Evolutionary conservation across 345 rosid species (phyloP).

Genomic region (Litchi chinensis): DNA sequence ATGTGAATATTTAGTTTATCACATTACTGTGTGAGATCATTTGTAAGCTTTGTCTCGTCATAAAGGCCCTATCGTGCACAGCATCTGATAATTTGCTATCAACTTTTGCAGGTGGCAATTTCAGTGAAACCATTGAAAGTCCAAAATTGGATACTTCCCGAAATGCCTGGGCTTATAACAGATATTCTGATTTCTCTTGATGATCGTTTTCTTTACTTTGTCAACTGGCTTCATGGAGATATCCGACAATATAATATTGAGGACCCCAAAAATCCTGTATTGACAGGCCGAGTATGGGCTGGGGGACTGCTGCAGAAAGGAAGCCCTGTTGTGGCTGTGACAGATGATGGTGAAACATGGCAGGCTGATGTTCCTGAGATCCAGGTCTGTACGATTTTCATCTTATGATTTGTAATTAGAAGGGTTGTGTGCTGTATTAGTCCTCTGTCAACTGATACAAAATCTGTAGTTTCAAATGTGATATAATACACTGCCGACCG

Average conservation of each 20-base stretch:
- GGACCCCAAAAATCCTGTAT: constrained; percentile 67
- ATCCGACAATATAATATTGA: constrained; percentile 84
- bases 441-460: neutral
- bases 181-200: constrained; percentile 89
- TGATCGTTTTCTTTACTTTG: constrained; percentile 80
- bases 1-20: constrained; percentile 7
- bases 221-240: constrained; percentile 96
- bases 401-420: neutral
- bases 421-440: neutral
- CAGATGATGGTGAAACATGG: constrained; percentile 66
- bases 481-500: neutral
- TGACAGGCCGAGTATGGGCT: constrained; percentile 81
- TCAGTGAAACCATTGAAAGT: constrained; percentile 78
- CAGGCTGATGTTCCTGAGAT: constrained; percentile 74
- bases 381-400: constrained; percentile 47
- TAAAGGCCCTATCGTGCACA: no score
- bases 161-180: constrained; percentile 90
- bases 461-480: neutral
- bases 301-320: constrained; percentile 82
- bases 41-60: neutral
- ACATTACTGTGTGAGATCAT: neutral
- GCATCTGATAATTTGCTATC: neutral
- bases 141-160: constrained; percentile 92
- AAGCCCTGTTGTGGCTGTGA: constrained; percentile 56
- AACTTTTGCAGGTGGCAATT: constrained; percentile 60